A percentile compares a stretch with the other conserved stretches of the same genome.
phyloP scores from a whole-genome alignment of 371 early-diverging fungal genomes.

The Mortierella sp. region DNA sequence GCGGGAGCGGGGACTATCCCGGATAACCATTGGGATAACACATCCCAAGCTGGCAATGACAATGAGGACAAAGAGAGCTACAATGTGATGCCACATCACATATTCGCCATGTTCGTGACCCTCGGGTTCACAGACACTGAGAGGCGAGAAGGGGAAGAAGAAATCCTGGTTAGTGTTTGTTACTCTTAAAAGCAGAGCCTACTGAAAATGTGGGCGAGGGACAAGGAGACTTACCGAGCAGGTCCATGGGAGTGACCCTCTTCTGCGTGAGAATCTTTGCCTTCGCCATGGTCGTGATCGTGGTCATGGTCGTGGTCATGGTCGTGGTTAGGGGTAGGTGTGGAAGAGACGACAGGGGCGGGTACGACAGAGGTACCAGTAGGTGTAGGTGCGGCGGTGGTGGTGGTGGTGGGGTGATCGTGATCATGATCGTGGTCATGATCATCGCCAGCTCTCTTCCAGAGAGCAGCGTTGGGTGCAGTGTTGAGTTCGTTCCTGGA shows the following conservation, averaged over 20 bases:
- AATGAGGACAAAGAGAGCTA: slow-evolving; percentile 65
- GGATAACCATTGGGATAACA: slow-evolving; percentile 32
- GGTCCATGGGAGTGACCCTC: slow-evolving; percentile 50
- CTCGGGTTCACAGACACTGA: slow-evolving; percentile 29
- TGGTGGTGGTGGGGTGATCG: slow-evolving; percentile 23
- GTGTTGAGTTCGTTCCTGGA: neutral
- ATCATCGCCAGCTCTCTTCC: slow-evolving; percentile 13
- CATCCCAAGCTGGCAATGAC: slow-evolving; percentile 56
- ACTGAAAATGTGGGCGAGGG: neutral
- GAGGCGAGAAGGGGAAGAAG: neutral
- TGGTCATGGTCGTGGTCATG: slow-evolving; percentile 40
- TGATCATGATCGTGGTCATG: slow-evolving; percentile 39
- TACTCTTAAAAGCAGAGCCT: neutral
- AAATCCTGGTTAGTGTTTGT: neutral
- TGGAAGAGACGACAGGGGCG: slow-evolving; percentile 14
- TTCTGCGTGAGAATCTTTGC: slow-evolving; percentile 29
- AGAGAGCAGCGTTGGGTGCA: neutral
- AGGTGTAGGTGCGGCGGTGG: neutral
- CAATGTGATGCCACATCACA: slow-evolving; percentile 63
- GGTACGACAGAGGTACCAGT: neutral
- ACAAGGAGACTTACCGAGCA: slow-evolving; percentile 31
- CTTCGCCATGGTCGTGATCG: slow-evolving; percentile 23
- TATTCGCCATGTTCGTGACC: slow-evolving; percentile 51
- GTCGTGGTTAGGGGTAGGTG: slow-evolving; percentile 31
- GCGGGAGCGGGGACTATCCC: slow-evolving; percentile 18